Percentiles rank a stretch among this genome's conserved stretches.
These are phyloP conservation scores for Aspergillus viridinutans DNA, from an alignment of 2,329 filamentous ascomycete species.

Conservation along the genomic window DNA sequence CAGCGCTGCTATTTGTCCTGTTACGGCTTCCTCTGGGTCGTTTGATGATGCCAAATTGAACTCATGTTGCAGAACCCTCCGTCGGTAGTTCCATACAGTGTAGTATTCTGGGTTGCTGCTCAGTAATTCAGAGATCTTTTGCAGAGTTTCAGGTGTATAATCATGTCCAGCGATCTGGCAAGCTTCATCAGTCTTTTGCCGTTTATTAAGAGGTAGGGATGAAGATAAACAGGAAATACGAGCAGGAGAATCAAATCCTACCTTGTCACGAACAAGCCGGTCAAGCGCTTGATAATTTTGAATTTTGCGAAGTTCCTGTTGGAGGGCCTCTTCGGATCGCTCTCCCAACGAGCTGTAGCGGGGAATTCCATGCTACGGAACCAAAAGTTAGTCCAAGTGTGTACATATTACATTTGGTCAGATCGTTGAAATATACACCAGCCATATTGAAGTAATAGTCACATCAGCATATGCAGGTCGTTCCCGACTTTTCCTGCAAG, in stretches of 20 bases:
- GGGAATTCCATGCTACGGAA: constrained; percentile 72
- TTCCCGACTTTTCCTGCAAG: not conserved
- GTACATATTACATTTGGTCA: not conserved
- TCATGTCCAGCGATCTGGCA: constrained; percentile 36
- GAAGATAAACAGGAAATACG: not conserved
- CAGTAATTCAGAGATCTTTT: constrained; percentile 42
- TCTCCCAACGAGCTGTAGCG: constrained; percentile 57
- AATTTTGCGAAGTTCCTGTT: constrained; percentile 72
- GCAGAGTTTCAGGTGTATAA: constrained; percentile 41
- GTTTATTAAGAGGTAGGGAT: not conserved
- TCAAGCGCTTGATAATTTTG: constrained; percentile 70
- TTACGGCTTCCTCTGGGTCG: constrained; percentile 34
- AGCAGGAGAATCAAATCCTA: constrained; percentile 28
- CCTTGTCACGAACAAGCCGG: constrained; percentile 62
- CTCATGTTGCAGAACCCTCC: constrained; percentile 63
- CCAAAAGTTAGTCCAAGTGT: constrained; percentile 16
- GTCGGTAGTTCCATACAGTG: constrained; percentile 53
- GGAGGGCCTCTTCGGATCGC: constrained; percentile 65
- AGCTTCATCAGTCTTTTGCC: not conserved
- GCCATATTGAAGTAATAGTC: constrained; percentile 20
- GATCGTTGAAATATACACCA: constrained; percentile 22
- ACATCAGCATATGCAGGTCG: not conserved
- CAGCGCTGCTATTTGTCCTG: constrained; percentile 45
- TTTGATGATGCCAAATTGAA: constrained; percentile 37
- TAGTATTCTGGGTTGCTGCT: constrained; percentile 47